Conservation (phyloP, 768 basidiomycete genomes). For the Lyophyllum semitale region DNA sequence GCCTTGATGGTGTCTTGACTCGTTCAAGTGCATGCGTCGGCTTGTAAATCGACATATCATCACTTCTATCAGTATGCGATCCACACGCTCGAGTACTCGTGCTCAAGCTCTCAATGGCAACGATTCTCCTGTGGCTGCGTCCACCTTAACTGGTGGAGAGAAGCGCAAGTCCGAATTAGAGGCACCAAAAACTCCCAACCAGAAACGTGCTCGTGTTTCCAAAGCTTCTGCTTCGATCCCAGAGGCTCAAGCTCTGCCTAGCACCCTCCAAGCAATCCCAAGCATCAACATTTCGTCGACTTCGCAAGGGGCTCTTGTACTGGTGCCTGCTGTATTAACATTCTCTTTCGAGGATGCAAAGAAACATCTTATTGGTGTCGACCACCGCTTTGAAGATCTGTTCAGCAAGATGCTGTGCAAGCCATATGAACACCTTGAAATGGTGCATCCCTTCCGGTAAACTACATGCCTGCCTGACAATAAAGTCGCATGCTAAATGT, state of each 20-base stretch:
- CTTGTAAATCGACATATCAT: slow-evolving; percentile 6
- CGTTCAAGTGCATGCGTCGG: not conserved
- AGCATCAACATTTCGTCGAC: slow-evolving; percentile 2
- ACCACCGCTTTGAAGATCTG: slow-evolving; percentile 69
- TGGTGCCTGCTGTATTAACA: slow-evolving; percentile 70
- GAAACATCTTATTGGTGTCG: slow-evolving; percentile 63
- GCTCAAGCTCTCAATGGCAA: slow-evolving; percentile 14
- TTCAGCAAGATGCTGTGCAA: slow-evolving; percentile 69
- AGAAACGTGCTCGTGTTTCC: slow-evolving; percentile 12
- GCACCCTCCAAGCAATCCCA: slow-evolving; percentile 7
- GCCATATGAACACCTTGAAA: slow-evolving; percentile 75
- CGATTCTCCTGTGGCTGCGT: slow-evolving; percentile 4
- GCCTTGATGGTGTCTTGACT: not conserved
- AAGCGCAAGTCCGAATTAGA: slow-evolving; percentile 19
- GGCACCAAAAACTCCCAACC: slow-evolving; percentile 2
- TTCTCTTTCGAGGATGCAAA: slow-evolving; percentile 83
- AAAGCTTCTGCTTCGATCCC: not conserved
- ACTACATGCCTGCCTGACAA: slow-evolving; percentile 4
- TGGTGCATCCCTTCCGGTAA: slow-evolving; percentile 83
- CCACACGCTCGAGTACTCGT: slow-evolving; percentile 32
- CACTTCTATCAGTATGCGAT: slow-evolving; percentile 23
- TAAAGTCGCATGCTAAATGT: not conserved
- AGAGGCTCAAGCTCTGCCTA: not conserved
- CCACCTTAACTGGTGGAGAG: slow-evolving; percentile 4
- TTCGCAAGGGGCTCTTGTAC: slow-evolving; percentile 21